phyloP scores from a whole-genome alignment of 768 basidiomycete genomes.

The Trametes maxima region DNA sequence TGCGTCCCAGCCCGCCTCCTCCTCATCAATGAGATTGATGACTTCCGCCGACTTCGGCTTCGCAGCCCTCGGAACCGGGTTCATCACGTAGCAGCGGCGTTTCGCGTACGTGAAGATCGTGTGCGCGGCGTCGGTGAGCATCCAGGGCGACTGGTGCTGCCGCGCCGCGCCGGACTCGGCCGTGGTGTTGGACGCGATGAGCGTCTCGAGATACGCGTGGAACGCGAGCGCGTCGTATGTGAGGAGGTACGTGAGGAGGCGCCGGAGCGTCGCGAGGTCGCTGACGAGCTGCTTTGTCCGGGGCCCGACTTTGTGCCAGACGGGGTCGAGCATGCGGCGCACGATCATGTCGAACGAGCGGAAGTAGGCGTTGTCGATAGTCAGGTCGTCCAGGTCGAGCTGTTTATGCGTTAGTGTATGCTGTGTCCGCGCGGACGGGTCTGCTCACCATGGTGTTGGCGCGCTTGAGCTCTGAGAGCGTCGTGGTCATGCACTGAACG shows the following conservation, averaged over 20 bases:
- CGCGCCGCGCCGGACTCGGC: constrained; percentile 53
- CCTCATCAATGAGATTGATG: constrained; percentile 50
- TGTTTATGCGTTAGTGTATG: constrained; percentile 35
- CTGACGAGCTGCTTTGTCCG: constrained; percentile 89
- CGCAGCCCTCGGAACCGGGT: constrained; percentile 32
- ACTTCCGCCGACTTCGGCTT: constrained; percentile 25
- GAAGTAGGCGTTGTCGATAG: constrained; percentile 92
- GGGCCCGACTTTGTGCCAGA: constrained; percentile 96
- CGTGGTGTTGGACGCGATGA: constrained; percentile 64
- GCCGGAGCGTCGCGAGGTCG: constrained; percentile 83
- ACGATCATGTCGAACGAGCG: constrained; percentile 89
- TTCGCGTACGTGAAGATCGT: constrained; percentile 81
- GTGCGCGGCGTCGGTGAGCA: constrained; percentile 90
- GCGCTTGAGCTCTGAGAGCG: constrained; percentile 86
- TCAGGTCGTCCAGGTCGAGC: constrained; percentile 94
- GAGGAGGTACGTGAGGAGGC: constrained; percentile 80
- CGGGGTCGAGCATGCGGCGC: constrained; percentile 84
- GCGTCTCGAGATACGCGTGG: constrained; percentile 87
- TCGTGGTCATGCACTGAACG: constrained; percentile 91
- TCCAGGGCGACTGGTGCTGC: constrained; percentile 82
- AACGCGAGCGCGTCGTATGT: constrained; percentile 91
- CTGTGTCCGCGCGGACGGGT: background rate
- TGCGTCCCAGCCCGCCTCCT: constrained; percentile 75
- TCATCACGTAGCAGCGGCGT: constrained; percentile 73
- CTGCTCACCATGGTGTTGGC: constrained; percentile 67